phyloP scores from a whole-genome alignment of 495 filamentous ascomycete genomes.

The Xylaria venustula region DNA sequence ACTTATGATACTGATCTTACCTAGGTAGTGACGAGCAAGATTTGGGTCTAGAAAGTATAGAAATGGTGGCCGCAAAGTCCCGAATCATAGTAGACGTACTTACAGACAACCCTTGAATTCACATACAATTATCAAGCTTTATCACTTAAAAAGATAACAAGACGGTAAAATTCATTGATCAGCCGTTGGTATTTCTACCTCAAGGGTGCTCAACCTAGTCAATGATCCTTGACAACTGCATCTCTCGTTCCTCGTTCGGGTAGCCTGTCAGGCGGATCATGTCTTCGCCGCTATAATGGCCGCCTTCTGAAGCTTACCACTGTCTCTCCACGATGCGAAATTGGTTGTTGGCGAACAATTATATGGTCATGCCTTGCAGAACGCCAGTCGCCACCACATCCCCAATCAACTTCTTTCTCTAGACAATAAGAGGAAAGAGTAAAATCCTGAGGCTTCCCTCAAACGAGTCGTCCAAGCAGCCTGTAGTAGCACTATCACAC shows the following conservation, averaged over 20 bases:
- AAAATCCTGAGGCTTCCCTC: neutral
- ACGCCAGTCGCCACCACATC: neutral
- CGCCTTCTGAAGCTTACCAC: neutral
- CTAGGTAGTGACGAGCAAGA: too few species aligned
- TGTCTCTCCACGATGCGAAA: neutral
- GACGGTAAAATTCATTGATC: neutral
- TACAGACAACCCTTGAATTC: too few species aligned
- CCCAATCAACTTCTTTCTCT: constrained; percentile 1
- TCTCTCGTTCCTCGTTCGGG: neutral
- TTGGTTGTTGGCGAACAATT: too few species aligned
- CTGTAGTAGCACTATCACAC: neutral
- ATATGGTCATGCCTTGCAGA: too few species aligned
- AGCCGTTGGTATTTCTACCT: constrained; percentile 5
- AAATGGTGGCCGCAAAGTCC: too few species aligned
- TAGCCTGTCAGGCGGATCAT: neutral
- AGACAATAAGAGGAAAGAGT: constrained; percentile 16
- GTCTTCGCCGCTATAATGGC: neutral
- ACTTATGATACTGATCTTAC: too few species aligned
- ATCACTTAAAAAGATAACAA: neutral
- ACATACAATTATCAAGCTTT: neutral
- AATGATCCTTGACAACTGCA: neutral
- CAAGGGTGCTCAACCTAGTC: neutral
- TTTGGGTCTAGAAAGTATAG: too few species aligned
- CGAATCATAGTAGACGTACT: too few species aligned
- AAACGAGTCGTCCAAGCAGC: constrained; percentile 8